Conservation (phyloP, 257 asterid species). For the Oldenlandia corymbosa region DNA sequence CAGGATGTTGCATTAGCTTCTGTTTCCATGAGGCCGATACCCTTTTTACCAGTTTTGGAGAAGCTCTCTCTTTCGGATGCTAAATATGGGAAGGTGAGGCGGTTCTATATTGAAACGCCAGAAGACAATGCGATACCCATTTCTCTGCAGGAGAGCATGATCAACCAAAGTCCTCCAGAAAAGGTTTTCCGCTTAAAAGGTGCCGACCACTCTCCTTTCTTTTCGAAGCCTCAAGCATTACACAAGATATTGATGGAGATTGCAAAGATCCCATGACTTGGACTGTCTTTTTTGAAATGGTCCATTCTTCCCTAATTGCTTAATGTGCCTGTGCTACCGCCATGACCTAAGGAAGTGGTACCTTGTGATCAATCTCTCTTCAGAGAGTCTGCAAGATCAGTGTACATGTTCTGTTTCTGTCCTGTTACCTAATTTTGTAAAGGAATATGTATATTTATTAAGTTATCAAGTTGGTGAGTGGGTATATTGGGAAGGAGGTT, state of each 20-base stretch:
- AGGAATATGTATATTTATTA: no score
- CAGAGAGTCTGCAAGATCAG: no score
- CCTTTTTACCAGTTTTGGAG: conserved; percentile 80
- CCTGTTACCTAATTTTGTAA: no score
- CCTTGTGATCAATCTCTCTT: no score
- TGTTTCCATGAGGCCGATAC: conserved; percentile 91
- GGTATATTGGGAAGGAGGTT: no score
- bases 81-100: conserved; percentile 74
- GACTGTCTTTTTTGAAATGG: not conserved
- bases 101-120: conserved; percentile 65
- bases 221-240: conserved; percentile 95
- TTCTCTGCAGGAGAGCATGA: conserved; percentile 64
- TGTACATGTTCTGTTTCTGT: no score
- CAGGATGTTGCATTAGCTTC: conserved; percentile 98
- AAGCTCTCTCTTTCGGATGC: conserved; percentile 71
- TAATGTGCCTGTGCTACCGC: not conserved
- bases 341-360: conserved; percentile 1
- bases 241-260: conserved; percentile 76
- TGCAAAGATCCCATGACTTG: conserved; percentile 46
- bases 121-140: conserved; percentile 90
- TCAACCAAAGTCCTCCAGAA: conserved; percentile 63
- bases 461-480: no score
- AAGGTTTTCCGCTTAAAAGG: conserved; percentile 71
- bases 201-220: conserved; percentile 93
- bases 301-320: not conserved